Evolutionary conservation across 768 basidiomycete genomes (phyloP), one percentile per base, ranked within the genome.

Genomic region (Termitomyces sp.): DNA sequence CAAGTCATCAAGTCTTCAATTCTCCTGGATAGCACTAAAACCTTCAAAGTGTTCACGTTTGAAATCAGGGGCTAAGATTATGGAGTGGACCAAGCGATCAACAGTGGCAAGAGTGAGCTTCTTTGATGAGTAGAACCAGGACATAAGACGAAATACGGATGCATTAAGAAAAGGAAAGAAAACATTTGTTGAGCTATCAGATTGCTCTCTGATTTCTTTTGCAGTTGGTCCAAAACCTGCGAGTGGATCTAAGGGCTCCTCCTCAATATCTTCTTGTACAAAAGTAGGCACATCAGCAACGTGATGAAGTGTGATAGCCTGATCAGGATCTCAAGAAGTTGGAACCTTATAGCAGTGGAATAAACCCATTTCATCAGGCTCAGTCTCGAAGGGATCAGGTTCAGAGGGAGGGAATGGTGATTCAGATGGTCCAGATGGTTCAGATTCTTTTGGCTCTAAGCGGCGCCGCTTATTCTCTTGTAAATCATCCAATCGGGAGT

Each of bases 151-250:
- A 38, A 48, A 55, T 2, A 50, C 40, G 7, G 48, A 49, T 20
- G 54, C 36, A 56, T 61, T 61, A 0, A 61, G 55, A 51, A 55
- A 61, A 13, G 48, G 60, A 22, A 51, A 46, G 38, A 61, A 56
- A 11, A 3, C 0, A 8, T 3, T 39, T 2, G 39, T 38, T 38
- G 32, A 9, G 5, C 1, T 5, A 15, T 53, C 35, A 4, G 39
- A 4, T 20, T 24, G 16, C 13, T 5, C 4, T 5, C 36, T n/a
- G 22, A 49, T 48, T 16, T 36, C 46, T 5, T 33, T 7, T 13
- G 55, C 42, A 46, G 39, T 56, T 11, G 57, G 57, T 9, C 46
- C 46, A 49, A 48, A 57, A 3, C 16, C 57, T 15, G 44, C 1
- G 12, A 48, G 57, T 9, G 57, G 44, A 38, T 49, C 15, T 36